Conservation (phyloP, 2,329 filamentous ascomycete species). For the Trichophyton simii region DNA sequence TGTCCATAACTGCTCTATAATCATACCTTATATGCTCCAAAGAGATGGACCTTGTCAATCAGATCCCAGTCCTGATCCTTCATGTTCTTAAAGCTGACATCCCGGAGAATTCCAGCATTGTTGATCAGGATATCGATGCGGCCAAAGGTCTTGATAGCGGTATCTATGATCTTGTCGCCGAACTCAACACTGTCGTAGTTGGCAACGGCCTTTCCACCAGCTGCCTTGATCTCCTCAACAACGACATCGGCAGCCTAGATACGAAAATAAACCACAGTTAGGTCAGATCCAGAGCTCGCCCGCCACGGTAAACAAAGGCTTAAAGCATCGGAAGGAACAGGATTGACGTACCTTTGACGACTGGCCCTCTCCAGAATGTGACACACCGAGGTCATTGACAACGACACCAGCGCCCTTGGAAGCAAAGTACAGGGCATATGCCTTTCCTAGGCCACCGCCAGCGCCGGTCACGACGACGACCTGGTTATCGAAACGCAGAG, state of each 20-base stretch:
- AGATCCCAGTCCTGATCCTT: conserved; percentile 95
- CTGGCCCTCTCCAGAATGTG: conserved; percentile 82
- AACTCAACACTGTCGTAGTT: conserved; percentile 82
- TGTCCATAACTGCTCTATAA: background rate
- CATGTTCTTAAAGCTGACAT: conserved; percentile 98
- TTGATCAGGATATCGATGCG: conserved; percentile 93
- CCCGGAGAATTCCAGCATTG: conserved; percentile 90
- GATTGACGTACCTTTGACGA: conserved; percentile 59
- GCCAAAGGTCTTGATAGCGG: conserved; percentile 38
- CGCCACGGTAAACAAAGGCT: background rate
- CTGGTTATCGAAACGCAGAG: conserved; percentile 74
- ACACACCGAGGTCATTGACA: conserved; percentile 89
- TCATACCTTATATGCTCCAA: conserved; percentile 71
- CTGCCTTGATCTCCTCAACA: conserved; percentile 49
- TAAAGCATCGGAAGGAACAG: background rate
- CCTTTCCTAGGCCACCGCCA: conserved; percentile 68
- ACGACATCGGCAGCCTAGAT: conserved; percentile 49
- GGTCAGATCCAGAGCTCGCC: background rate
- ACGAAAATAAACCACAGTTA: background rate
- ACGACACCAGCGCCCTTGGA: conserved; percentile 87
- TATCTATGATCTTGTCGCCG: conserved; percentile 82
- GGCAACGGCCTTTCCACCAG: conserved; percentile 88
- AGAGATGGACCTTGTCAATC: conserved; percentile 83
- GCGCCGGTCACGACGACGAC: conserved; percentile 81
- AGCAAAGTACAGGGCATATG: conserved; percentile 79